Evolutionary conservation across 192 early-diverging fungal genomes (phyloP), one percentile per base, ranked within the genome.

Genomic region (Pilobolus umbonatus): DNA sequence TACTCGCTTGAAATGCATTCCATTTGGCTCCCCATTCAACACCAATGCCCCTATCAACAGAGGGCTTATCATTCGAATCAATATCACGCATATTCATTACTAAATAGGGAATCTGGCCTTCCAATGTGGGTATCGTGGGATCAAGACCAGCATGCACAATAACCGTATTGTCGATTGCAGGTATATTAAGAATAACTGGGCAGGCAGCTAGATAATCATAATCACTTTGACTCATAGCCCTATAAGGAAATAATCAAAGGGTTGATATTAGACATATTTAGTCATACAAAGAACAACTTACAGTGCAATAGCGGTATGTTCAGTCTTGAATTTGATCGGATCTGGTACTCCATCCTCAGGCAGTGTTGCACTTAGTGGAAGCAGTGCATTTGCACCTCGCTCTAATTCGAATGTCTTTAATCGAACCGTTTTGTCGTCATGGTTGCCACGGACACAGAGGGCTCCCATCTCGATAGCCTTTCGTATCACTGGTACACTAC

Each of bases 81-180:
- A 81, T 57, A 61, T 82, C 79, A 50, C 83, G 76, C 55, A 85
- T 76, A 11, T 74, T 86, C 79, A 85, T 76, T 2, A 85, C 75
- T 19, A 74, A 73, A 22, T 80, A 79, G 0, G 85, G 71, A 32
- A 75, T 56, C 53, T 90, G 85, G 7, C 75, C 45, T 4, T 62
- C 26, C 10, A 87, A 52, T 2, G 75, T 51, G 2, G 79, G 34
- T 12, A 66, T 39, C n/a, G 48, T 51, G 1, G 75, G 82, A 55
- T 84, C 80, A 24, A 88, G 49, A 0, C 88, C 88, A 9, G 75
- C 88, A 42, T 90, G 88, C 2, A 81, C 86, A n/a, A 90, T 78
- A 17, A 80, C 59, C 40, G 79, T 69, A 45, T 81, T 62, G n/a
- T 46, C 36, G 21, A 63, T 65, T 3, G 60, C 67, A 5, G 64